phyloP scores from a whole-genome alignment of 2,329 filamentous ascomycete species.

The Paracoccidioides brasiliensis region DNA sequence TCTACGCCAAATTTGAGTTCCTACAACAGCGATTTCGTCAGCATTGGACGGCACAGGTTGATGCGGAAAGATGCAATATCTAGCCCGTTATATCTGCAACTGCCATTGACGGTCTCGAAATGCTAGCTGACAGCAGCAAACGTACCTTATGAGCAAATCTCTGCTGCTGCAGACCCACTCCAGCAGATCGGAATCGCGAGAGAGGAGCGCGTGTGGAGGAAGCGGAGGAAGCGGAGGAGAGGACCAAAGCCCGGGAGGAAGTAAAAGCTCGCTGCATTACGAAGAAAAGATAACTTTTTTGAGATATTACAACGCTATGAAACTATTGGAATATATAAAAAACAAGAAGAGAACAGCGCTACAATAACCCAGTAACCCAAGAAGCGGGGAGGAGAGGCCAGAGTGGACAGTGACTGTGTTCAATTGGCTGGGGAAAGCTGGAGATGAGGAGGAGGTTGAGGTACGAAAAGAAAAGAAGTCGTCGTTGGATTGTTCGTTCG shows the following conservation, averaged over 20 bases:
- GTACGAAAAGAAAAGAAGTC: slow-evolving; percentile 16
- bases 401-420: slow-evolving; percentile 20
- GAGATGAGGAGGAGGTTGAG: slow-evolving; percentile 20
- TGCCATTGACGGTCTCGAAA: background rate
- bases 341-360: slow-evolving; percentile 18
- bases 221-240: slow-evolving; percentile 64
- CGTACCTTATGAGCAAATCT: slow-evolving; percentile 94
- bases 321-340: slow-evolving; percentile 14
- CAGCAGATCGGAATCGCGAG: slow-evolving; percentile 51
- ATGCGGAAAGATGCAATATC: background rate
- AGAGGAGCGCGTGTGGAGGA: slow-evolving; percentile 50
- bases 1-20: slow-evolving; percentile 98
- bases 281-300: slow-evolving; percentile 14
- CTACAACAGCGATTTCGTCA: slow-evolving; percentile 36
- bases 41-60: slow-evolving; percentile 7
- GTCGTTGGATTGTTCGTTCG: slow-evolving; percentile 8
- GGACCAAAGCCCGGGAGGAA: slow-evolving; percentile 67
- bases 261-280: slow-evolving; percentile 94
- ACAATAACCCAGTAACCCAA: slow-evolving; percentile 18
- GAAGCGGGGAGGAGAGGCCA: slow-evolving; percentile 20
- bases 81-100: background rate
- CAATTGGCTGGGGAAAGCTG: slow-evolving; percentile 16
- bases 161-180: slow-evolving; percentile 69
- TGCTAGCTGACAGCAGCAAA: slow-evolving; percentile 2
- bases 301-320: slow-evolving; percentile 12